Conservation (phyloP, 192 early-diverging fungal species). For the Phycomyces blakesleeanus region DNA sequence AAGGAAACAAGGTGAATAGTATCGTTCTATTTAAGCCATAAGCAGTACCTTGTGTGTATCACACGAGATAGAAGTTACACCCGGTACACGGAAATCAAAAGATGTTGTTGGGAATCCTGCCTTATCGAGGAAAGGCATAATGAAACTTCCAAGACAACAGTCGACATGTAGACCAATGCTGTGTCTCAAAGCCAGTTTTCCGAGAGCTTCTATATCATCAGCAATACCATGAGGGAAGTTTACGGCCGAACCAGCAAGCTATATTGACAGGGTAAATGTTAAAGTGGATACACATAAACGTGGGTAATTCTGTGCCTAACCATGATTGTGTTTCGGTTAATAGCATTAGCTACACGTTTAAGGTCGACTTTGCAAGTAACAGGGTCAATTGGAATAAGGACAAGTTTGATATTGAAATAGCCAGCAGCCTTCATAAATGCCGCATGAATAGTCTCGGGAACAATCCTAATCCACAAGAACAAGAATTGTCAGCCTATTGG, state of each 20-base stretch:
- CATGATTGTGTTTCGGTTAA: conserved; percentile 90
- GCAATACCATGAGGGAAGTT: conserved; percentile 93
- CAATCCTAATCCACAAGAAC: conserved; percentile 52
- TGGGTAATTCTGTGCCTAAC: conserved; percentile 22
- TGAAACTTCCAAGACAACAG: conserved; percentile 92
- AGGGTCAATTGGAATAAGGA: conserved; percentile 80
- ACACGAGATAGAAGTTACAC: conserved; percentile 92
- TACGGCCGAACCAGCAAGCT: conserved; percentile 85
- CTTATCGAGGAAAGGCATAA: conserved; percentile 91
- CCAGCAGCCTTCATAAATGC: conserved; percentile 94
- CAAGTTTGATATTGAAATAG: conserved; percentile 87
- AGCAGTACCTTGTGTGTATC: conserved; percentile 85
- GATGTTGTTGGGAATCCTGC: conserved; percentile 80
- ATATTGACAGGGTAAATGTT: not conserved
- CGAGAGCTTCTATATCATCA: conserved; percentile 84
- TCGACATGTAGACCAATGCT: conserved; percentile 92
- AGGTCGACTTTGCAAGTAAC: conserved; percentile 73
- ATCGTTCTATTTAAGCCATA: not conserved
- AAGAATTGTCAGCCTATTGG: not conserved
- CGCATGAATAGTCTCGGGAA: conserved; percentile 91
- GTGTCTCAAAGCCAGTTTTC: conserved; percentile 71
- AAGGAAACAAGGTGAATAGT: not conserved
- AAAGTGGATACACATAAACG: not conserved
- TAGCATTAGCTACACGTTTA: conserved; percentile 70
- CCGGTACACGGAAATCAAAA: conserved; percentile 87